phyloP scores from a whole-genome alignment of 2,329 filamentous ascomycete species.

The Fusarium brachygibbosum region DNA sequence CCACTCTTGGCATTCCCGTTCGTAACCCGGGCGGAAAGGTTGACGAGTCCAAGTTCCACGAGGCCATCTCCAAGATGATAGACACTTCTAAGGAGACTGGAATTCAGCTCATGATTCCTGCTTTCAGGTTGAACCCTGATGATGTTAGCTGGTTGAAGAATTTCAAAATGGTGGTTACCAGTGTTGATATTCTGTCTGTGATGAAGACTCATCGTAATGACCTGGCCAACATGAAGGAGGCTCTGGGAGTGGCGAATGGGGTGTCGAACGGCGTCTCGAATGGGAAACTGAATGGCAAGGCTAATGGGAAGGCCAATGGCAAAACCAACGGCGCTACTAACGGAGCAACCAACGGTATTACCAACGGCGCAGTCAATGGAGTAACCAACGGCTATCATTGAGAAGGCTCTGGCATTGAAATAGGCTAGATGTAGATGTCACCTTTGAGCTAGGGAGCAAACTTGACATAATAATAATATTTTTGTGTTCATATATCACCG shows the following conservation, averaged over 20 bases:
- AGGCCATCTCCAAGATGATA: constrained; percentile 1
- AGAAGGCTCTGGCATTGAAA: neutral
- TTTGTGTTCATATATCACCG: no score
- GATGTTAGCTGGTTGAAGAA: neutral
- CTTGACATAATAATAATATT: no score
- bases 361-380: neutral
- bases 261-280: neutral
- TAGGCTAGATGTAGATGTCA: neutral
- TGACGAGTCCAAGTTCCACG: constrained; percentile 1
- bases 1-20: neutral
- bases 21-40: neutral
- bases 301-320: neutral
- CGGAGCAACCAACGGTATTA: neutral
- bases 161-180: constrained; percentile 9
- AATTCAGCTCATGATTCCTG: constrained; percentile 11
- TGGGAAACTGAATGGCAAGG: neutral
- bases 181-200: constrained; percentile 4
- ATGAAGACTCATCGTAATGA: neutral
- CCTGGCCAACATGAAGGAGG: neutral
- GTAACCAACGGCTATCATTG: neutral
- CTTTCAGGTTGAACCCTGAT: constrained; percentile 1
- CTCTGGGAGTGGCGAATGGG: neutral
- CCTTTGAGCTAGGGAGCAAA: no score
- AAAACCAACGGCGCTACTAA: neutral
- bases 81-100: neutral